These are phyloP conservation scores for Basidiobolus heterosporus DNA, from an alignment of 371 early-diverging fungal genomes.

Conservation along the genomic window DNA sequence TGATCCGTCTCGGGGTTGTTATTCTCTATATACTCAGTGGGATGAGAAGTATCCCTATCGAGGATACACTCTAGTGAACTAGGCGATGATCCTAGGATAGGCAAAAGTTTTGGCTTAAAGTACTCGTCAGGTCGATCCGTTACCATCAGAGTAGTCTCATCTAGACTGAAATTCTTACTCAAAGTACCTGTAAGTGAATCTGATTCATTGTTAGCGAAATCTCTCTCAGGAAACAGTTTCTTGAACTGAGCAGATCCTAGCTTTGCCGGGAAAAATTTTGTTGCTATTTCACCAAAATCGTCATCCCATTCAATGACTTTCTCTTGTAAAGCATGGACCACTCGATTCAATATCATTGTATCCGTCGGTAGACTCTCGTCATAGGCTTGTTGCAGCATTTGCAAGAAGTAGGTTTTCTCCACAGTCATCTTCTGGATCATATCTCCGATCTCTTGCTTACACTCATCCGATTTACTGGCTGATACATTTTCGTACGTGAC, in stretches of 20 bases:
- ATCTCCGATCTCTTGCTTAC: constrained; percentile 36
- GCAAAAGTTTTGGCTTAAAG: background rate
- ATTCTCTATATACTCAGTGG: too few relatives aligned
- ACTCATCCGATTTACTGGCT: constrained; percentile 38
- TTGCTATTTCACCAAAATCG: constrained; percentile 25
- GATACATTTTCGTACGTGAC: constrained; percentile 44
- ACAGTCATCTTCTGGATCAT: constrained; percentile 43
- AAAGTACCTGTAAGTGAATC: background rate
- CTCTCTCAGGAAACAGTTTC: constrained; percentile 40
- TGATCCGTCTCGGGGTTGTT: background rate
- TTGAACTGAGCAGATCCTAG: constrained; percentile 41
- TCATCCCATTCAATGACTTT: constrained; percentile 68
- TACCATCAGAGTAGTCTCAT: too few relatives aligned
- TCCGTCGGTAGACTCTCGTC: constrained; percentile 61
- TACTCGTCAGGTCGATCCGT: too few relatives aligned
- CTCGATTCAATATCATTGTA: constrained; percentile 54
- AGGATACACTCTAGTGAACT: constrained; percentile 8
- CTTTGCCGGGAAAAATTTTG: constrained; percentile 46
- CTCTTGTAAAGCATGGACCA: constrained; percentile 52
- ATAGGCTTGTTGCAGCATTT: constrained; percentile 60
- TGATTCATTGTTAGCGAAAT: background rate
- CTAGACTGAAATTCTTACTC: too few relatives aligned
- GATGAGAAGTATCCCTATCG: too few relatives aligned
- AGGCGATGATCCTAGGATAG: constrained; percentile 1
- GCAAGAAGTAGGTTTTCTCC: constrained; percentile 61